Base-by-base conservation (phyloP, 495 filamentous ascomycete genomes). In the Pseudevernia furfuracea region DNA sequence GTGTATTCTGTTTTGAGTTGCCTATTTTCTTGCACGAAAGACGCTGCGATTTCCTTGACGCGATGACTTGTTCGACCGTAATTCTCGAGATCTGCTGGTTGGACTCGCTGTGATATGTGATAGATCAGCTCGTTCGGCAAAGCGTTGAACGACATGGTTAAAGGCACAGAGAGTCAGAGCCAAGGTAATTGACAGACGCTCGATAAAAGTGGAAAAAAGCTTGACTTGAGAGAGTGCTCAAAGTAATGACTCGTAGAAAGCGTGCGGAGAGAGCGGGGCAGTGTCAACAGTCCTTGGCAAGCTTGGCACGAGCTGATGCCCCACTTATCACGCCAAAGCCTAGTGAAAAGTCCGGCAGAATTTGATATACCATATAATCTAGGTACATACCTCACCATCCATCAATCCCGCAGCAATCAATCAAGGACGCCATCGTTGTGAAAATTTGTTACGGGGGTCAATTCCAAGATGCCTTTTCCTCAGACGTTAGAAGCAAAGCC, bases 401-500 rank as follows among this genome's bases (percentile, higher is more conserved):
- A 53, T 28, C 49, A 25, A 48, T 48, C 8, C 49, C 14, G 5
- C 49, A 19, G 15, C 25, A 32, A 19, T 9, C 28, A 6, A 8
- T 55, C 15, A 12, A 55, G 28, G 52, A 55, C 15, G 9, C 25
- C 23, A 32, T 8, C 14, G 1, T 32, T 32, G 49, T 8, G 25
- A 32, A 4, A 6, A 4, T 15, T 32, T 2, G 14, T 49, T 25
- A 10, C 28, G 3, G 28, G 23, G 12, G 23, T 14, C 9, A n/a
- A 36, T 30, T 7, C 38, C 59, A 66, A 9, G 28, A 73, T 73
- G 71, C 71, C 71, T 25, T 73, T 68, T 57, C 71, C 71, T 44
- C 59, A 68, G 44, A 70, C 71, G 2, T 59, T 92, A 76, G 77
- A 80, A 68, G 87, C 84, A 21, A 82, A 83, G 68, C 88, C 89